Evolutionary conservation across 1,139 yeast species (phyloP).

Genomic region (Entelexis sorbosivorans): DNA sequence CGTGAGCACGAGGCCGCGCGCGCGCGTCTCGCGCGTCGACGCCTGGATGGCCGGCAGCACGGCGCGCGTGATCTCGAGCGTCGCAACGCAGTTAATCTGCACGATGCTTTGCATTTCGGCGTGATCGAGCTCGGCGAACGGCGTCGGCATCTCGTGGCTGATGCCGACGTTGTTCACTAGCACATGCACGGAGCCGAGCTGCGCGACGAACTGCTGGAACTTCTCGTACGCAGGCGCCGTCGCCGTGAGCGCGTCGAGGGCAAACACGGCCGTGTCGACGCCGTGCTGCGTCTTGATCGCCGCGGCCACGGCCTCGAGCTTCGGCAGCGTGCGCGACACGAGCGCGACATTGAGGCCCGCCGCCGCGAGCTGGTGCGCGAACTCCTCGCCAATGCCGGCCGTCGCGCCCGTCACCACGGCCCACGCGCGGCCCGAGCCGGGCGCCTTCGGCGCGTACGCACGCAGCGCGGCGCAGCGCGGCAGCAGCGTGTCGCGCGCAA

Average conservation of each 20-base stretch:
- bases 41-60: slow-evolving; percentile 56
- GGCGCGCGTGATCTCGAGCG: slow-evolving; percentile 69
- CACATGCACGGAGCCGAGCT: slow-evolving; percentile 42
- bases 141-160: slow-evolving; percentile 90
- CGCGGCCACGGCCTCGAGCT: slow-evolving; percentile 55
- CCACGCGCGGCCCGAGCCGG: slow-evolving; percentile 42
- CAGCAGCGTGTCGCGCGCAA: slow-evolving; percentile 48
- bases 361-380: slow-evolving; percentile 70
- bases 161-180: slow-evolving; percentile 89
- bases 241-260: slow-evolving; percentile 67
- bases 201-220: slow-evolving; percentile 40
- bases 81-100: slow-evolving; percentile 74
- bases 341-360: slow-evolving; percentile 74
- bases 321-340: slow-evolving; percentile 73
- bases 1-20: slow-evolving; percentile 62
- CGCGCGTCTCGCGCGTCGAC: slow-evolving; percentile 36
- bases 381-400: slow-evolving; percentile 95
- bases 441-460: slow-evolving; percentile 24
- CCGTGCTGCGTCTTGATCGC: slow-evolving; percentile 50
- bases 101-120: slow-evolving; percentile 68
- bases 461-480: slow-evolving; percentile 51
- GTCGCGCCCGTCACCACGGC: slow-evolving; percentile 95
- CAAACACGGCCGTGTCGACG: slow-evolving; percentile 55
- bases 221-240: slow-evolving; percentile 43
- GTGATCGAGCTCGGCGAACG: slow-evolving; percentile 69